Conservation (phyloP, 768 basidiomycete species). For the Jaapia argillacea region DNA sequence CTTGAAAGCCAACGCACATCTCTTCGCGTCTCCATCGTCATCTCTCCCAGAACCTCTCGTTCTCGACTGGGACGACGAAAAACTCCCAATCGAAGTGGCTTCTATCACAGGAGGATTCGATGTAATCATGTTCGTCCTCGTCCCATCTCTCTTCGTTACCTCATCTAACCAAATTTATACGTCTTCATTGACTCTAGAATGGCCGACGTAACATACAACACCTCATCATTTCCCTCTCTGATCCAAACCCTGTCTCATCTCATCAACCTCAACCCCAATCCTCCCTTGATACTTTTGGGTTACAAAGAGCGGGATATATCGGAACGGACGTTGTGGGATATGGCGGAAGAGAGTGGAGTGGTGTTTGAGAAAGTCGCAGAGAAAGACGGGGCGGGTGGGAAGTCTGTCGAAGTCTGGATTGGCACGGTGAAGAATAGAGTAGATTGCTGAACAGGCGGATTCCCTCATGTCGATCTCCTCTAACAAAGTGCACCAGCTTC, state of each 20-base stretch:
- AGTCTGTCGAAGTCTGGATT: conserved; percentile 66
- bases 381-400: conserved; percentile 48
- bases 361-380: conserved; percentile 44
- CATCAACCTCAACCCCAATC: conserved; percentile 23
- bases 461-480: no score
- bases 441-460: no score
- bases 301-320: conserved; percentile 80
- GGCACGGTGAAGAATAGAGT: no score
- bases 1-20: conserved; percentile 33
- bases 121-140: conserved; percentile 62
- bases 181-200: conserved; percentile 39
- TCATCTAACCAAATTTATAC: background rate
- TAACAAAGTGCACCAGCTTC: no score
- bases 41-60: conserved; percentile 21
- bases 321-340: conserved; percentile 69
- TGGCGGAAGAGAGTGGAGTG: conserved; percentile 42
- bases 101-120: conserved; percentile 35
- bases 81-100: conserved; percentile 35
- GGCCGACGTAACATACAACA: conserved; percentile 92
- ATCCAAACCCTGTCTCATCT: conserved; percentile 55
- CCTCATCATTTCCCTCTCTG: conserved; percentile 71
- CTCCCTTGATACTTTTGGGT: conserved; percentile 54
- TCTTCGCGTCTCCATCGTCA: conserved; percentile 19
- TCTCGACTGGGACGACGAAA: conserved; percentile 72
- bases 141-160: background rate